These are phyloP conservation scores for Pythium plurisporium DNA, from an alignment of 352 stramenopile genomes.

Conservation along the genomic window DNA sequence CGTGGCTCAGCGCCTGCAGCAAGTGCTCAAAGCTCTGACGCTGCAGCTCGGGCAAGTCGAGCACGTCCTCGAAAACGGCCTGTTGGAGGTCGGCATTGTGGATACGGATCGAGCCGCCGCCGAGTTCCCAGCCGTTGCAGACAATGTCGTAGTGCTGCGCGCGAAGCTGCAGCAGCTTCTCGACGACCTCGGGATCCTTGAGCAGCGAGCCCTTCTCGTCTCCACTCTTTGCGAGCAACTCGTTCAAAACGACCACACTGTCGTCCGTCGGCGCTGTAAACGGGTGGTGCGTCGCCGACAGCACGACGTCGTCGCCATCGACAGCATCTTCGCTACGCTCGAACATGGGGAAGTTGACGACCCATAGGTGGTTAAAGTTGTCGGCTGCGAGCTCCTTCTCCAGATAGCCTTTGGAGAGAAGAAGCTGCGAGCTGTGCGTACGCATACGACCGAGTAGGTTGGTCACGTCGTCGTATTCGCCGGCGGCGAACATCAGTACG, in stretches of 20 bases:
- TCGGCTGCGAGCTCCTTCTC: conserved; percentile 54
- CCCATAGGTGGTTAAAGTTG: conserved; percentile 81
- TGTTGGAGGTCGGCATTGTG: conserved; percentile 72
- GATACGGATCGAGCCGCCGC: conserved; percentile 83
- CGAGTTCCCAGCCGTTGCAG: conserved; percentile 86
- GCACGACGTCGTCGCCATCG: conserved; percentile 25
- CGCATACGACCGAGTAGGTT: conserved; percentile 62
- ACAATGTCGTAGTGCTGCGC: conserved; percentile 87
- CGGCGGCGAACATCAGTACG: conserved; percentile 59
- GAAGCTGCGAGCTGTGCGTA: conserved; percentile 51
- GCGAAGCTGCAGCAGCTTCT: conserved; percentile 56
- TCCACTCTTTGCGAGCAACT: conserved; percentile 29
- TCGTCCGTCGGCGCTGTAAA: conserved; percentile 73
- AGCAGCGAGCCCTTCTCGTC: conserved; percentile 32
- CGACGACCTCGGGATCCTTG: conserved; percentile 41
- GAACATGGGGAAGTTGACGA: conserved; percentile 88
- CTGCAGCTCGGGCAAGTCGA: conserved; percentile 60
- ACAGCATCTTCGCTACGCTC: conserved; percentile 53
- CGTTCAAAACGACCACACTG: conserved; percentile 37
- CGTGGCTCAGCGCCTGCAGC: conserved; percentile 70
- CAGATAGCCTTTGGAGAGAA: conserved; percentile 57
- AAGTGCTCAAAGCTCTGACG: conserved; percentile 83
- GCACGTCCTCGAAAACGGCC: conserved; percentile 69
- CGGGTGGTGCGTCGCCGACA: conserved; percentile 82
- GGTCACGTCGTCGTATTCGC: conserved; percentile 52